phyloP scores from a whole-genome alignment of 176 grass and related monocot genomes.

The Hyparrhenia diplandra region DNA sequence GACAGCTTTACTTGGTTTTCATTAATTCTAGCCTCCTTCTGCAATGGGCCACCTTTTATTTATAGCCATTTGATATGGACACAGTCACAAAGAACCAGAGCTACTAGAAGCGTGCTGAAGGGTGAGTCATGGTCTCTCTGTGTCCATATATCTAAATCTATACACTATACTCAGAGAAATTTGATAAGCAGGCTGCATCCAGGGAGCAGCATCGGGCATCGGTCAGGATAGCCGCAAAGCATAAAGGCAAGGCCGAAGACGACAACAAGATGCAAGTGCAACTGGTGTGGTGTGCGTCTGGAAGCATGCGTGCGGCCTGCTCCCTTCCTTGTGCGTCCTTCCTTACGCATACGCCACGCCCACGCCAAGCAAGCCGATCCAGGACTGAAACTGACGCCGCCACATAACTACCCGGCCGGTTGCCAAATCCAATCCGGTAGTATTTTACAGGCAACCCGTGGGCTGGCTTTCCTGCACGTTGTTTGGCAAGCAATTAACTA shows the following conservation, averaged over 20 bases:
- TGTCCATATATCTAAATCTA: no score
- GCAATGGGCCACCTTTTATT: no score
- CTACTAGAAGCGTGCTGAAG: no score
- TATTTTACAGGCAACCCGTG: neutral
- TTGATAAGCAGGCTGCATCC: no score
- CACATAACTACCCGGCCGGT: no score
- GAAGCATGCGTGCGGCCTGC: neutral
- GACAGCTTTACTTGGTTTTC: no score
- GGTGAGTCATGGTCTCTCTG: no score
- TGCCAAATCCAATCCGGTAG: no score
- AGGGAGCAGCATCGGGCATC: neutral
- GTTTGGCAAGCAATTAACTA: neutral
- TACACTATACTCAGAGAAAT: no score
- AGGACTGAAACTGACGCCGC: neutral
- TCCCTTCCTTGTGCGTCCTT: neutral
- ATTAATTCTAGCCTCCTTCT: no score
- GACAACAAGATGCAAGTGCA: neutral
- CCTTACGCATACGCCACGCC: neutral
- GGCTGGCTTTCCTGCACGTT: constrained; percentile 5
- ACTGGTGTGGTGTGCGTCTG: neutral
- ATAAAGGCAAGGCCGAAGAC: neutral
- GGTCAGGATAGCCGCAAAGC: constrained; percentile 27
- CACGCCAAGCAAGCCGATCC: neutral
- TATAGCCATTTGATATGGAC: no score
- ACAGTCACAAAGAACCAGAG: no score